These are phyloP conservation scores for Neostapfia colusana DNA, from an alignment of 176 grass and related monocot genomes.

Conservation along the genomic window DNA sequence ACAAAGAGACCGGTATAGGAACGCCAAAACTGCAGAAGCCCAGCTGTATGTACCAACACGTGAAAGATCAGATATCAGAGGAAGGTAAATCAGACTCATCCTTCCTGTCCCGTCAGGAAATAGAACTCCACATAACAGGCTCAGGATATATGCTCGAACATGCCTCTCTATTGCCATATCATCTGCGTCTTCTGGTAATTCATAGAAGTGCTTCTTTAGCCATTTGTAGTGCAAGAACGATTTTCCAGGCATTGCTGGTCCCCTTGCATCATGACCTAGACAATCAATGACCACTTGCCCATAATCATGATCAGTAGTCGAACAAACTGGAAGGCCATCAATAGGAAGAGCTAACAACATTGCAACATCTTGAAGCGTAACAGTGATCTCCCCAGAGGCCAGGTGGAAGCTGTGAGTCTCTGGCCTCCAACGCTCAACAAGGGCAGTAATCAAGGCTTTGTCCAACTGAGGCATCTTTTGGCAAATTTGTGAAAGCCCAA, in stretches of 20 bases:
- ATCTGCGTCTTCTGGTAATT: slow-evolving; percentile 58
- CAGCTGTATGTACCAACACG: slow-evolving; percentile 60
- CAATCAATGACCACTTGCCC: slow-evolving; percentile 55
- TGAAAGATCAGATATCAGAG: slow-evolving; percentile 57
- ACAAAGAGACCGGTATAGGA: slow-evolving; percentile 66
- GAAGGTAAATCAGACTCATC: slow-evolving; percentile 63
- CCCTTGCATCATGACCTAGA: slow-evolving; percentile 59
- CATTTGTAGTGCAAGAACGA: slow-evolving; percentile 65
- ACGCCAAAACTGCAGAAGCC: slow-evolving; percentile 52
- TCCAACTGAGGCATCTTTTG: slow-evolving; percentile 62
- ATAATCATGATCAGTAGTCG: slow-evolving; percentile 59
- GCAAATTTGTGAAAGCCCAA: slow-evolving; percentile 63
- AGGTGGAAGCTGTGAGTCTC: slow-evolving; percentile 64
- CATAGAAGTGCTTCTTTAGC: slow-evolving; percentile 61
- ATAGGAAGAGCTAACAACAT: slow-evolving; percentile 60
- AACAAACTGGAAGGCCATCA: slow-evolving; percentile 52
- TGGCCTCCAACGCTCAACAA: slow-evolving; percentile 66
- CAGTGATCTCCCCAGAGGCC: slow-evolving; percentile 56
- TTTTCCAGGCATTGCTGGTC: slow-evolving; percentile 57
- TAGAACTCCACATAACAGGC: slow-evolving; percentile 61
- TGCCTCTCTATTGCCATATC: slow-evolving; percentile 48
- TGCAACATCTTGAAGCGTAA: slow-evolving; percentile 61
- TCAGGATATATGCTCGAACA: slow-evolving; percentile 66
- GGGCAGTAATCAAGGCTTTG: slow-evolving; percentile 63
- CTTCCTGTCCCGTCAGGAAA: slow-evolving; percentile 64